Percentiles rank a stretch among this genome's conserved stretches.
Conservation (phyloP, 164 flowering plant species). For the Euptelea pleiosperma region DNA sequence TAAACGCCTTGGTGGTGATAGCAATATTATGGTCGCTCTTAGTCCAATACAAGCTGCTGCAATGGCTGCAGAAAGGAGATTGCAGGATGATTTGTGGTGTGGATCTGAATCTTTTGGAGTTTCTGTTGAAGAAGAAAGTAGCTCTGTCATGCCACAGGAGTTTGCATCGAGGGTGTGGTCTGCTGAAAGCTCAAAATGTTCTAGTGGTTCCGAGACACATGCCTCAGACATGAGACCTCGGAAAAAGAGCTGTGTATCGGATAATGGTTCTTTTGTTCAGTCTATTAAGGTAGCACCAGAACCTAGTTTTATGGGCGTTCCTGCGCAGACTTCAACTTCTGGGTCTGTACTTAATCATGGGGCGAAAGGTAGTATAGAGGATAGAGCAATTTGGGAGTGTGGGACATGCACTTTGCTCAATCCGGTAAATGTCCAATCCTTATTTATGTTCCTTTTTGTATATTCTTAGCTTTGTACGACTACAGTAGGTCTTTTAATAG, state of each 20-base stretch:
- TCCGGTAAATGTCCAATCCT: constrained; percentile 40
- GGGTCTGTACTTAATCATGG: constrained; percentile 8
- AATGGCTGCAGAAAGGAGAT: constrained; percentile 97
- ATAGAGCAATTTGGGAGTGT: constrained; percentile 63
- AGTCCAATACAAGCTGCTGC: constrained; percentile 98
- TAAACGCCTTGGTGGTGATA: constrained; percentile 88
- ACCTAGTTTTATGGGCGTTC: constrained; percentile 26
- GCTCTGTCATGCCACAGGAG: constrained; percentile 16
- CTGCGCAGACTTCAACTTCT: constrained; percentile 23
- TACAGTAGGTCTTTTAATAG: no score
- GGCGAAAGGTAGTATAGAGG: constrained; percentile 15
- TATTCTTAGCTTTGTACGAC: no score
- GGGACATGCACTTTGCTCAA: constrained; percentile 72
- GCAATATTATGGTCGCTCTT: constrained; percentile 67
- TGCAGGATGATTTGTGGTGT: constrained; percentile 94
- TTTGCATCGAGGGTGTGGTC: constrained; percentile 13
- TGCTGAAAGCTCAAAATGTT: constrained; percentile 28
- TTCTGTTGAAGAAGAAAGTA: constrained; percentile 34
- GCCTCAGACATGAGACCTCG: constrained; percentile 17
- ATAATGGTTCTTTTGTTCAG: constrained; percentile 7
- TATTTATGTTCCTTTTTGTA: no score
- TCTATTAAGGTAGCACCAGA: constrained; percentile 12
- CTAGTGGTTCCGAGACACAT: constrained; percentile 14
- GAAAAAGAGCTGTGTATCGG: constrained; percentile 37
- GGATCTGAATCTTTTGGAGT: constrained; percentile 50